Base-by-base conservation (phyloP, 352 stramenopile species). In the Globisporangium nodosum region DNA sequence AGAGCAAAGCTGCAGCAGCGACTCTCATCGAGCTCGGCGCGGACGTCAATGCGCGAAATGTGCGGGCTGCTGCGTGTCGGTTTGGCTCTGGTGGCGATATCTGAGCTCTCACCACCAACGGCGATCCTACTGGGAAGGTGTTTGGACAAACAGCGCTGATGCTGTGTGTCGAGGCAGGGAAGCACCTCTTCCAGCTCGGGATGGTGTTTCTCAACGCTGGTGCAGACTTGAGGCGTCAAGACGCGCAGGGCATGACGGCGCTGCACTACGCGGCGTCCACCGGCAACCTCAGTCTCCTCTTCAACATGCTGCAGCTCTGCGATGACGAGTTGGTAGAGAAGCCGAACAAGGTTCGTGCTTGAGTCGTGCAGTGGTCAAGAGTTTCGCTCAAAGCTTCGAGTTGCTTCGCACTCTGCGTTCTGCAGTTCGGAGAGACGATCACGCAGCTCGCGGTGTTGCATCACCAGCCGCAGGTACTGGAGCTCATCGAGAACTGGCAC, bases 191-290 rank as follows among this genome's bases (percentile, higher is more conserved):
- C 35, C 79, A 85, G 42, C 67, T 92, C 30, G 84, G 75, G 11
- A 90, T 92, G 76, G 68, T 87, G 24, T 80, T 91, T 52, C 56
- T 93, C 1, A 89, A 90, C 52, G 76, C 84, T 51, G 81, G 74
- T 16, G 73, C 78, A 16, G 52, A 82, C 49, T 58, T 90, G 39
- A 68, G 62, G 3, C 68, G 86, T 20, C 79, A 85, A 66, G 84
- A 93, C 53, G 84, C 69, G 2, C 81, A 91, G 68, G 81, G 79
- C 3, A 86, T 87, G 79, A 91, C 78, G 5, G 74, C 71, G 16
- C 60, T 88, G 47, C 81, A 93, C 49, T 90, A 91, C 54, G 76
- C 81, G 0, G 78, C 81, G 47, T 63, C 66, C 16, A 73, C 68
- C 20, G 79, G 78, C 12, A 84, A 66, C 18, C 60, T 71, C n/a